Conservation (phyloP, 2,329 filamentous ascomycete genomes). For the Exophiala oligosperma region DNA sequence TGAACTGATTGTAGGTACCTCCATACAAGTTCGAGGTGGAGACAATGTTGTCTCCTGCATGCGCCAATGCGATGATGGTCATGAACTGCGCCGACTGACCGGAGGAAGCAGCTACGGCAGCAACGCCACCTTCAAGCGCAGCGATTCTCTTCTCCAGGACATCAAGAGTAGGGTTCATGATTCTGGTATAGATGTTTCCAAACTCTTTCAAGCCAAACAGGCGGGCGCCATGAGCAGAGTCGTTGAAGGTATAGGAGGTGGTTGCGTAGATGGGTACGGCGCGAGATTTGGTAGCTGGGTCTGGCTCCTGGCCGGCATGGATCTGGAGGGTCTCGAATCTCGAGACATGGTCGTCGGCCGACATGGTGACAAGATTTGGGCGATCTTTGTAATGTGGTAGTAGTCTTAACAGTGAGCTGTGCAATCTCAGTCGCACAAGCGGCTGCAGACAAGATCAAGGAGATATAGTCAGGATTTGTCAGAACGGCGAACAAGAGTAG, state of each 20-base stretch:
- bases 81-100: slow-evolving; percentile 89
- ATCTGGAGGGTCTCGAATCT: slow-evolving; percentile 85
- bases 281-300: slow-evolving; percentile 78
- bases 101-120: slow-evolving; percentile 61
- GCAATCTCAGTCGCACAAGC: too few species aligned
- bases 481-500: background rate
- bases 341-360: slow-evolving; percentile 36
- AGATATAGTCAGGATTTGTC: background rate
- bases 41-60: slow-evolving; percentile 84
- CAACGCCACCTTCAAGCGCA: slow-evolving; percentile 71
- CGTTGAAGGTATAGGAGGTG: slow-evolving; percentile 91
- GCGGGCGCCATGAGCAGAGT: slow-evolving; percentile 90
- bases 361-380: slow-evolving; percentile 32
- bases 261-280: slow-evolving; percentile 96
- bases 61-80: slow-evolving; percentile 72
- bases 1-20: slow-evolving; percentile 92
- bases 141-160: slow-evolving; percentile 77
- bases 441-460: too few species aligned
- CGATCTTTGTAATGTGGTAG: background rate
- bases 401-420: too few species aligned
- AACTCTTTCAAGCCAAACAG: slow-evolving; percentile 96
- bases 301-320: slow-evolving; percentile 79
- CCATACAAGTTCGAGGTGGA: slow-evolving; percentile 84
- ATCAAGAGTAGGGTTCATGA: slow-evolving; percentile 93
- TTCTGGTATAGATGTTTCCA: slow-evolving; percentile 96